Conservation (phyloP, 148 eudicot genomes). For the Mesembryanthemum crystallinum region DNA sequence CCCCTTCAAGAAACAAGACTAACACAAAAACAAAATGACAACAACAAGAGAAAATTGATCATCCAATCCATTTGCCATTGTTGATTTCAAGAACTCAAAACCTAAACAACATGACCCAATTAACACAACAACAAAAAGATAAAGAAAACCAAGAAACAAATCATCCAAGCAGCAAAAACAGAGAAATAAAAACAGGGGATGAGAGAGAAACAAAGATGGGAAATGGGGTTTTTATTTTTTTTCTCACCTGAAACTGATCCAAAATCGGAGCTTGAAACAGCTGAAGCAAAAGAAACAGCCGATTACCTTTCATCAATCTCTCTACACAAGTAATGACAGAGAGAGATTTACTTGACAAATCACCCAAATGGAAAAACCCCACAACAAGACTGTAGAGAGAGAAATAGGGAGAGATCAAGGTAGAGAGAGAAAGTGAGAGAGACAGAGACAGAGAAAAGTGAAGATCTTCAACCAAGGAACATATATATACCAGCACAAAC, state of each 20-base stretch:
- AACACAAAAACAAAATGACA: neutral
- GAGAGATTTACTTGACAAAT: neutral
- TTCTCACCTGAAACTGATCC: slow-evolving; percentile 40
- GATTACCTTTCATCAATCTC: slow-evolving; percentile 33
- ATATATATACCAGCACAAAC: neutral
- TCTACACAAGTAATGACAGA: slow-evolving; percentile 14
- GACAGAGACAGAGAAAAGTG: slow-evolving; percentile 13
- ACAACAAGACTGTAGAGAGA: slow-evolving; percentile 1
- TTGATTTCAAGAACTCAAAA: slow-evolving; percentile 3
- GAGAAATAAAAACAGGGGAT: slow-evolving; percentile 5
- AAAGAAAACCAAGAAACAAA: neutral
- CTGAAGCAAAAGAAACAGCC: slow-evolving; percentile 20
- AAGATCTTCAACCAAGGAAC: slow-evolving; percentile 21
- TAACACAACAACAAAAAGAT: neutral
- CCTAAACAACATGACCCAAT: neutral
- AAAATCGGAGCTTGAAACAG: slow-evolving; percentile 31
- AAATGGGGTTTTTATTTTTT: too few species aligned
- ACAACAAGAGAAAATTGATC: neutral
- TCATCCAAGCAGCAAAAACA: neutral
- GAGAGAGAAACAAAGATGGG: neutral
- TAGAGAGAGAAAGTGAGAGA: neutral
- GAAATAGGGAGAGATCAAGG: slow-evolving; percentile 3
- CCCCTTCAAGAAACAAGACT: neutral
- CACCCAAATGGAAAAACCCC: slow-evolving; percentile 11
- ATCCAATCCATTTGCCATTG: slow-evolving; percentile 20